Evolutionary conservation across 257 asterid species (phyloP).

Genomic region (Striga asiatica): DNA sequence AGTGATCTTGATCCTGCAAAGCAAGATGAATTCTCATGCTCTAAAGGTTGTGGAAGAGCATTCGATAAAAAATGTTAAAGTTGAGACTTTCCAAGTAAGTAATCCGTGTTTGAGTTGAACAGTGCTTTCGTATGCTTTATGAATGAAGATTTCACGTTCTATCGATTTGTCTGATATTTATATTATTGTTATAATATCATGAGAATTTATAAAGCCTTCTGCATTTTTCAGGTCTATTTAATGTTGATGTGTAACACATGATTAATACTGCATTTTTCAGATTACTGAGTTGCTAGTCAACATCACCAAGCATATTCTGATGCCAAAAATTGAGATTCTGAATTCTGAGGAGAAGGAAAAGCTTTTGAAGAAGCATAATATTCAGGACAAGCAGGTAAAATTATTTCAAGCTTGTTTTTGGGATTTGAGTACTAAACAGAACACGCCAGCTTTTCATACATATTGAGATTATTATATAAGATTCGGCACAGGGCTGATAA

Average conservation of each 20-base stretch:
- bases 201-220: too few relatives aligned
- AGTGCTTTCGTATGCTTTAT: background rate
- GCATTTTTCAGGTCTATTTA: too few relatives aligned
- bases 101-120: background rate
- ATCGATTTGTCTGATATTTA: background rate
- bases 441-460: background rate
- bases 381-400: constrained; percentile 34
- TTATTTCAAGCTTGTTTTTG: background rate
- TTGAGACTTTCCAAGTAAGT: constrained; percentile 38
- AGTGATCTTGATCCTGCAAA: constrained; percentile 35
- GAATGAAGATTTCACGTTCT: background rate
- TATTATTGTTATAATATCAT: background rate
- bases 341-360: constrained; percentile 28
- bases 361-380: constrained; percentile 21
- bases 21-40: constrained; percentile 35
- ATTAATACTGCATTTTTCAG: constrained; percentile 23
- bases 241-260: too few relatives aligned
- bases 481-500: background rate
- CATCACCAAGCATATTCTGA: constrained; percentile 28
- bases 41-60: constrained; percentile 29
- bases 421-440: too few relatives aligned
- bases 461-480: background rate
- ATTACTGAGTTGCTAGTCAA: constrained; percentile 35
- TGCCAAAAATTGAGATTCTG: constrained; percentile 28
- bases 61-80: constrained; percentile 28